These are phyloP conservation scores for Leishmania tarentolae DNA, from an alignment of 208 protist genomes.

Conservation along the genomic window DNA sequence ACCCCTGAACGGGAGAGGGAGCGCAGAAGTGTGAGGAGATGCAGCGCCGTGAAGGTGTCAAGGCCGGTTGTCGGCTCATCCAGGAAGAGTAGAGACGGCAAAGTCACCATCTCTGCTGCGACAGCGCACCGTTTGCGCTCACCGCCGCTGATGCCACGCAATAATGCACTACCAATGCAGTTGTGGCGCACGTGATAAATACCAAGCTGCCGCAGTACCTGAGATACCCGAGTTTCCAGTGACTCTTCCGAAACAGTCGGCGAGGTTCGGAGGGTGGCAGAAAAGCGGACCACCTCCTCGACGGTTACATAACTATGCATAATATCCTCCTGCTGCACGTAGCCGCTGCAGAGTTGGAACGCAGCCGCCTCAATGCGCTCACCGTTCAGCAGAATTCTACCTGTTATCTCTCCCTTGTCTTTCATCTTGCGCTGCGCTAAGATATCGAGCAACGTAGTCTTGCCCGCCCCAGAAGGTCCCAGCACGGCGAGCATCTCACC, in stretches of 20 bases:
- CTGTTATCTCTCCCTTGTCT: conserved; percentile 25
- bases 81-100: conserved; percentile 69
- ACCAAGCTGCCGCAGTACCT: conserved; percentile 39
- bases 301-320: conserved; percentile 69
- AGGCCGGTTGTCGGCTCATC: conserved; percentile 88
- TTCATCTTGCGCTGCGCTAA: conserved; percentile 47
- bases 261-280: conserved; percentile 61
- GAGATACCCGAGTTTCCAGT: conserved; percentile 22
- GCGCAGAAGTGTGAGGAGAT: conserved; percentile 56
- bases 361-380: conserved; percentile 18
- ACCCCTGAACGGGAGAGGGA: conserved; percentile 43
- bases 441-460: conserved; percentile 80
- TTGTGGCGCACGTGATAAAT: conserved; percentile 51
- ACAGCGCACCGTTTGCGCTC: conserved; percentile 78
- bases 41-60: conserved; percentile 78
- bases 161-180: conserved; percentile 48
- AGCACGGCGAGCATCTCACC: conserved; percentile 77
- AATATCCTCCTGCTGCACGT: conserved; percentile 86
- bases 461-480: conserved; percentile 78
- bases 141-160: conserved; percentile 72
- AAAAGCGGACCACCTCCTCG: conserved; percentile 69
- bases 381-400: conserved; percentile 62
- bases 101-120: conserved; percentile 66
- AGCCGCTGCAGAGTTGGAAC: conserved; percentile 55
- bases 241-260: conserved; percentile 19